These are phyloP conservation scores for Pythium aristosporum DNA, from an alignment of 352 stramenopile genomes.

Conservation along the genomic window DNA sequence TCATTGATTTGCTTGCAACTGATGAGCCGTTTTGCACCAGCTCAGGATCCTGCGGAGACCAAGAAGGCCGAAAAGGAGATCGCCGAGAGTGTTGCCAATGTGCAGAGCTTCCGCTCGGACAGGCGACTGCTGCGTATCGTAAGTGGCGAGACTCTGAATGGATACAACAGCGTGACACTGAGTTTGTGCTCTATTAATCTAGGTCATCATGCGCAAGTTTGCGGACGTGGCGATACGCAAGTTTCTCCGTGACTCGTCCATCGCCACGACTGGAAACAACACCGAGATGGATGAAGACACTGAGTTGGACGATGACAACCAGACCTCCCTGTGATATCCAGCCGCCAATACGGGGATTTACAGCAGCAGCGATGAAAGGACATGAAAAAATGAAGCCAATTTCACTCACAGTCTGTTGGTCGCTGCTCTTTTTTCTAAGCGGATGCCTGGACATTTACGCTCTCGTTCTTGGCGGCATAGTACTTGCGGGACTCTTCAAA, in stretches of 20 bases:
- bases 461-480: slow-evolving; percentile 82
- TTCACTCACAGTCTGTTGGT: neutral
- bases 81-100: slow-evolving; percentile 59
- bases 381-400: slow-evolving; percentile 23
- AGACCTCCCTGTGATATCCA: slow-evolving; percentile 4
- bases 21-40: slow-evolving; percentile 17
- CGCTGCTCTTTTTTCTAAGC: slow-evolving; percentile 10
- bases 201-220: slow-evolving; percentile 74
- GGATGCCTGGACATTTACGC: slow-evolving; percentile 46
- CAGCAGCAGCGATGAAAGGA: neutral
- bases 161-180: neutral
- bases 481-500: slow-evolving; percentile 96
- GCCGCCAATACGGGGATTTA: neutral
- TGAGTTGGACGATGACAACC: slow-evolving; percentile 25
- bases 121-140: slow-evolving; percentile 70
- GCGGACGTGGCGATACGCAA: slow-evolving; percentile 65
- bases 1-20: neutral
- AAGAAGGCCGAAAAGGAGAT: slow-evolving; percentile 53
- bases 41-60: slow-evolving; percentile 44
- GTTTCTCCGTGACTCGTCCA: slow-evolving; percentile 42
- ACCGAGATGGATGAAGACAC: slow-evolving; percentile 12
- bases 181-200: neutral
- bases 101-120: slow-evolving; percentile 83
- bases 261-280: slow-evolving; percentile 9
- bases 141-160: slow-evolving; percentile 7